A percentile compares a stretch with the other conserved stretches of the same genome.
Evolutionary conservation across 2,329 filamentous ascomycete species (phyloP).

Genomic region (Exophiala oligosperma): DNA sequence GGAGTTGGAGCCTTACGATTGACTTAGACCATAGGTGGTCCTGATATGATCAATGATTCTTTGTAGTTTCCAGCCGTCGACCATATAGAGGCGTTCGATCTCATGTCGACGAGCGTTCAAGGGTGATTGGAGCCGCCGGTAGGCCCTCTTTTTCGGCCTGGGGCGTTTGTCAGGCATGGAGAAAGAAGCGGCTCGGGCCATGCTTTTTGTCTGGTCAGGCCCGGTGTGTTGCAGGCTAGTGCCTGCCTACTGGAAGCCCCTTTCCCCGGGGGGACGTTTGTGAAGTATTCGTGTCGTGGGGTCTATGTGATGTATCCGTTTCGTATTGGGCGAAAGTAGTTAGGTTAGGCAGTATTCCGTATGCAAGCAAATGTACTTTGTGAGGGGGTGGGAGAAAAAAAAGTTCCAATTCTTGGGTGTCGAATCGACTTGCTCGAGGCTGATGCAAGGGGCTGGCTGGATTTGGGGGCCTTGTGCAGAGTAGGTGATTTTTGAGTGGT

Average conservation of each 20-base stretch:
- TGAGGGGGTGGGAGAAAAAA: too few relatives aligned
- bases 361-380: background rate
- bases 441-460: too few relatives aligned
- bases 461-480: background rate
- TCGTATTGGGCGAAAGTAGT: too few relatives aligned
- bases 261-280: too few relatives aligned
- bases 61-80: slow-evolving; percentile 7
- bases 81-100: slow-evolving; percentile 14
- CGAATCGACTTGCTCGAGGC: too few relatives aligned
- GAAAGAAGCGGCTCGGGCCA: background rate
- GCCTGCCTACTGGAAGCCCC: too few relatives aligned
- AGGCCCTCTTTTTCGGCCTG: background rate
- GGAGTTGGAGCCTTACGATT: slow-evolving; percentile 12
- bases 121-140: slow-evolving; percentile 11
- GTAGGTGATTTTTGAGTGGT: too few relatives aligned
- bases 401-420: too few relatives aligned
- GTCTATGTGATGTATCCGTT: too few relatives aligned
- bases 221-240: too few relatives aligned
- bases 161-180: background rate
- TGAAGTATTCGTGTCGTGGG: too few relatives aligned
- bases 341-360: too few relatives aligned
- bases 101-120: background rate
- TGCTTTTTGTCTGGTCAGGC: background rate
- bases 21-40: slow-evolving; percentile 7
- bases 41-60: slow-evolving; percentile 15